Conservation (phyloP, 257 asterid genomes). For the Dorcoceras hygrometricum region DNA sequence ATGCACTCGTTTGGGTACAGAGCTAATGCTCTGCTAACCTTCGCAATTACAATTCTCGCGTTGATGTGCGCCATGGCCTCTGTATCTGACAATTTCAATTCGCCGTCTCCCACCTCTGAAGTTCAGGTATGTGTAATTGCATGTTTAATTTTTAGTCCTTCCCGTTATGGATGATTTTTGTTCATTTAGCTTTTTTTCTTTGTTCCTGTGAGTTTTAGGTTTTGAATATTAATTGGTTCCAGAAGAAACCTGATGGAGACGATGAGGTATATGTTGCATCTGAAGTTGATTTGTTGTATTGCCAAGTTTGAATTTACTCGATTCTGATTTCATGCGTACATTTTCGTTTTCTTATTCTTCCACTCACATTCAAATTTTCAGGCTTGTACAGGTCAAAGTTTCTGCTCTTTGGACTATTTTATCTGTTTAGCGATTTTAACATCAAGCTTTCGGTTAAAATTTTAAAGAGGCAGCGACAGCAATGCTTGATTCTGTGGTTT, state of each 20-base stretch:
- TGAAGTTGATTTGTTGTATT: background rate
- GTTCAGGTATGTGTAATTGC: conserved; percentile 51
- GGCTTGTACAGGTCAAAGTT: background rate
- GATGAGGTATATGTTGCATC: conserved; percentile 39
- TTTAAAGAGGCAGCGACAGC: too few relatives aligned
- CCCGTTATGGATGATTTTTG: background rate
- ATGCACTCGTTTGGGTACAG: conserved; percentile 82
- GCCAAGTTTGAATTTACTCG: background rate
- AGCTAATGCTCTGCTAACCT: conserved; percentile 77
- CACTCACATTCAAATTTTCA: too few relatives aligned
- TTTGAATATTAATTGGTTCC: conserved; percentile 61
- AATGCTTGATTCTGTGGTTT: too few relatives aligned
- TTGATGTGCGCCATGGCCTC: conserved; percentile 86
- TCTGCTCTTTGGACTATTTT: background rate
- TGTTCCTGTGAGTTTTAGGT: conserved; percentile 31
- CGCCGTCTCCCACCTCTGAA: conserved; percentile 64
- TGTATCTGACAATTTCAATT: conserved; percentile 75
- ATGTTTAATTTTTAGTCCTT: background rate
- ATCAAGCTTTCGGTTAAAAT: background rate
- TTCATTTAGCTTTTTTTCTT: background rate
- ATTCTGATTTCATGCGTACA: background rate
- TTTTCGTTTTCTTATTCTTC: too few relatives aligned
- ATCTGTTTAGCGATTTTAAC: background rate
- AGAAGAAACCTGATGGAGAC: conserved; percentile 63
- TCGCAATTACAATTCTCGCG: conserved; percentile 81